A percentile compares a stretch with the other conserved stretches of the same genome.
Conservation (phyloP, 805 yeast species). For the Myxozyma kluyveri region DNA sequence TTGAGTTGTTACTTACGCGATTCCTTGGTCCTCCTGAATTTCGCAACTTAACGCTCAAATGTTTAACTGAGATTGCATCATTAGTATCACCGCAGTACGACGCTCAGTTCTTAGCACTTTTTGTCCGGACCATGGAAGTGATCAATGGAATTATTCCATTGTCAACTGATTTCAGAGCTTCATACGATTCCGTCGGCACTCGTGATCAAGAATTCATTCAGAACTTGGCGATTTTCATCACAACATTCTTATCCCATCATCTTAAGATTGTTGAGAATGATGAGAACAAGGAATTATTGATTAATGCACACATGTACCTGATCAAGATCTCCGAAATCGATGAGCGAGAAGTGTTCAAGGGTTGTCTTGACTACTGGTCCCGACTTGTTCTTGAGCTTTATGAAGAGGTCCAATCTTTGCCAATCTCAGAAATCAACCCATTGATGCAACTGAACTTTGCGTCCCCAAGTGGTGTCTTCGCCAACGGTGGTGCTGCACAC, state of each 20-base stretch:
- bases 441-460: slow-evolving; percentile 59
- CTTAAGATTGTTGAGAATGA: slow-evolving; percentile 52
- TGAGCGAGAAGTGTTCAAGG: slow-evolving; percentile 93
- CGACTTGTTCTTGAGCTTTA: slow-evolving; percentile 77
- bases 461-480: slow-evolving; percentile 41
- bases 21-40: slow-evolving; percentile 76
- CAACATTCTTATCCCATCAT: slow-evolving; percentile 79
- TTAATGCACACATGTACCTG: slow-evolving; percentile 75
- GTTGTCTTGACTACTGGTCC: slow-evolving; percentile 93
- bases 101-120: slow-evolving; percentile 62
- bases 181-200: slow-evolving; percentile 72
- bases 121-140: slow-evolving; percentile 69
- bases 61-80: slow-evolving; percentile 85
- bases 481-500: slow-evolving; percentile 74
- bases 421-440: slow-evolving; percentile 69
- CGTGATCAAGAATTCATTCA: slow-evolving; percentile 91
- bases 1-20: slow-evolving; percentile 68
- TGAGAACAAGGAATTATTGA: slow-evolving; percentile 56
- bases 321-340: slow-evolving; percentile 84
- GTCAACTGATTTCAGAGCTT: slow-evolving; percentile 55
- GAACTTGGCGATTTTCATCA: slow-evolving; percentile 88
- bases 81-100: slow-evolving; percentile 53
- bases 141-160: slow-evolving; percentile 68
- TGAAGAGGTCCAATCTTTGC: slow-evolving; percentile 79
- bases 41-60: slow-evolving; percentile 80